Percentiles rank a stretch among this genome's conserved stretches.
phyloP scores from a whole-genome alignment of 352 stramenopile species.

The Nothophytophthora sp. region DNA sequence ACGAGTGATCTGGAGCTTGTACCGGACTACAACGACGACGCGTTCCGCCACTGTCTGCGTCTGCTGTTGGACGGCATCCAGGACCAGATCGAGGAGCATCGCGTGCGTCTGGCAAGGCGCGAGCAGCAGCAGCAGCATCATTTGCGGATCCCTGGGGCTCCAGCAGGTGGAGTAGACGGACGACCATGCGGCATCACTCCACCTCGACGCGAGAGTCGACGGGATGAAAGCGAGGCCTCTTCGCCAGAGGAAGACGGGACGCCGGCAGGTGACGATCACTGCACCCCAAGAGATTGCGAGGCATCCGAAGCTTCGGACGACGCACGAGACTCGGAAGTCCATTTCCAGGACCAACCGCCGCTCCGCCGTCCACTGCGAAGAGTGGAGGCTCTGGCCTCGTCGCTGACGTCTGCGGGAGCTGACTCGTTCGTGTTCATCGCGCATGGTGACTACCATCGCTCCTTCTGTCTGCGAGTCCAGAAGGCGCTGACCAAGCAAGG shows the following conservation, averaged over 20 bases:
- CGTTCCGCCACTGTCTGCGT: slow-evolving; percentile 63
- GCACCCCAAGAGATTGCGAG: slow-evolving; percentile 17
- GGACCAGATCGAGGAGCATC: slow-evolving; percentile 83
- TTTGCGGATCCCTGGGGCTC: slow-evolving; percentile 24
- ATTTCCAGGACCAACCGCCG: slow-evolving; percentile 12
- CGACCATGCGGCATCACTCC: not conserved
- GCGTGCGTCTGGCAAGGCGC: slow-evolving; percentile 43
- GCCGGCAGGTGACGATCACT: slow-evolving; percentile 9
- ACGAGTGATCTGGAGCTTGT: slow-evolving; percentile 27
- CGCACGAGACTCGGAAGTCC: too few species aligned
- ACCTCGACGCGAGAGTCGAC: slow-evolving; percentile 17
- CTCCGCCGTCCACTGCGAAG: slow-evolving; percentile 19
- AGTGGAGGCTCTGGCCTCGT: slow-evolving; percentile 22
- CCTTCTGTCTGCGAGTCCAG: slow-evolving; percentile 64
- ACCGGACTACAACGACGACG: slow-evolving; percentile 58
- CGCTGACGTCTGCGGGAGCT: slow-evolving; percentile 15
- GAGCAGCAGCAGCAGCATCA: slow-evolving; percentile 30
- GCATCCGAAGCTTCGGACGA: slow-evolving; percentile 12
- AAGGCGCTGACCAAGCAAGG: slow-evolving; percentile 58
- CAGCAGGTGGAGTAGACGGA: slow-evolving; percentile 14
- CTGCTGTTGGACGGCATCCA: slow-evolving; percentile 81
- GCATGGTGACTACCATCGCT: slow-evolving; percentile 70
- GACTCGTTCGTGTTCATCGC: slow-evolving; percentile 74
- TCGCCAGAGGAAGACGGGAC: slow-evolving; percentile 19
- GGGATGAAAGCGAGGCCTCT: slow-evolving; percentile 16